Evolutionary conservation across 345 rosid genomes (phyloP).

Genomic region (Raphanus raphanistrum): DNA sequence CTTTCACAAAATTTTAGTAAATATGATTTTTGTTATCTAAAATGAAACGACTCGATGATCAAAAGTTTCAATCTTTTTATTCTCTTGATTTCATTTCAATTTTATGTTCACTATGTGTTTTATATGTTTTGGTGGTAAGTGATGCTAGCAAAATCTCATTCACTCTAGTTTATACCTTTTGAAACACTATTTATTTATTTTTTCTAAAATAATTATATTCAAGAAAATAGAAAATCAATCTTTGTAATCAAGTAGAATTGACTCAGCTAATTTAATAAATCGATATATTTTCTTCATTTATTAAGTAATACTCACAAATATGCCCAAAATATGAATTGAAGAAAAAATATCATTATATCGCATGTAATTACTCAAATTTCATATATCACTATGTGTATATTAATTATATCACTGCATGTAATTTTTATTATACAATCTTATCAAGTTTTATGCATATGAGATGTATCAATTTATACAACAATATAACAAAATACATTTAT

Average conservation of each 20-base stretch:
- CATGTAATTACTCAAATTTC: not conserved
- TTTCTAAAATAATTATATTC: too few species aligned
- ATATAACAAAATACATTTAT: too few species aligned
- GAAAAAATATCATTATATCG: not conserved
- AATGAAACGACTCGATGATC: not conserved
- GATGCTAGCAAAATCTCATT: too few species aligned
- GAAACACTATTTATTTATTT: too few species aligned
- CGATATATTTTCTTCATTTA: too few species aligned
- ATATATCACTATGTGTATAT: not conserved
- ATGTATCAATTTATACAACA: too few species aligned
- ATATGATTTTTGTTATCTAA: not conserved
- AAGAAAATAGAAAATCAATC: not conserved
- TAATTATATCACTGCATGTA: too few species aligned
- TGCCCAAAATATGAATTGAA: not conserved
- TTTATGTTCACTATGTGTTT: not conserved
- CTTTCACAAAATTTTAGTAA: not conserved
- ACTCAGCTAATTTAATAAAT: too few species aligned
- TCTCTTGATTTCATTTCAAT: not conserved
- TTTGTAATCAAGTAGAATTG: not conserved
- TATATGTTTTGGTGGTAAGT: not conserved
- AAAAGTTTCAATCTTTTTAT: not conserved
- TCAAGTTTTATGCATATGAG: too few species aligned
- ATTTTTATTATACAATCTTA: too few species aligned
- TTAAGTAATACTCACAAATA: too few species aligned
- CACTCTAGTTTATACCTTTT: too few species aligned